These are phyloP conservation scores for Penicillium sp. DNA, from an alignment of 2,329 filamentous ascomycete genomes.

Conservation along the genomic window DNA sequence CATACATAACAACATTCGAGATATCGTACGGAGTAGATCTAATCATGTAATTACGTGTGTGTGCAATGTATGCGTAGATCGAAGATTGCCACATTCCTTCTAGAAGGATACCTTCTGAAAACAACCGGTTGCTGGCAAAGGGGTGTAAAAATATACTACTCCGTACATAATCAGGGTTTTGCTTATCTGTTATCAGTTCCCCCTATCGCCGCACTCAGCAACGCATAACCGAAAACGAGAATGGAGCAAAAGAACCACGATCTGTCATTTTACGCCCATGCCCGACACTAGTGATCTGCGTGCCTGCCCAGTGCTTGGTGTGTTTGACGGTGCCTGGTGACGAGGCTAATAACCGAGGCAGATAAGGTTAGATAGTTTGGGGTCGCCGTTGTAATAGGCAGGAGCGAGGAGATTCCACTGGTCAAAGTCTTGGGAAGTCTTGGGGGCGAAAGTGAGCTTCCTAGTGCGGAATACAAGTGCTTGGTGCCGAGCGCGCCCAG, in stretches of 20 bases:
- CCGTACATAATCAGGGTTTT: not conserved
- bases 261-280: not conserved
- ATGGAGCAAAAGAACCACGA: not conserved
- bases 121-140: not conserved
- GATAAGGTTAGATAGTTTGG: not conserved
- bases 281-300: not conserved
- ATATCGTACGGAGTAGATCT: not conserved
- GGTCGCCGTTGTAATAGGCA: not conserved
- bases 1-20: not conserved
- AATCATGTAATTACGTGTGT: not conserved
- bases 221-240: not conserved
- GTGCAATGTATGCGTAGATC: not conserved
- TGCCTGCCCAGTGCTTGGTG: constrained; percentile 2
- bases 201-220: not conserved
- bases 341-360: not conserved
- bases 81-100: constrained; percentile 1
- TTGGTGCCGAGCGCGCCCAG: constrained; percentile 5
- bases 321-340: not conserved
- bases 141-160: not conserved
- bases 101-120: constrained; percentile 2
- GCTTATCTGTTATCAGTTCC: constrained; percentile 1
- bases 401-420: not conserved
- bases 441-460: constrained; percentile 2
- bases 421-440: not conserved
- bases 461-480: not conserved